phyloP scores from a whole-genome alignment of 768 basidiomycete species.

The Rhodotorula taiwanensis region DNA sequence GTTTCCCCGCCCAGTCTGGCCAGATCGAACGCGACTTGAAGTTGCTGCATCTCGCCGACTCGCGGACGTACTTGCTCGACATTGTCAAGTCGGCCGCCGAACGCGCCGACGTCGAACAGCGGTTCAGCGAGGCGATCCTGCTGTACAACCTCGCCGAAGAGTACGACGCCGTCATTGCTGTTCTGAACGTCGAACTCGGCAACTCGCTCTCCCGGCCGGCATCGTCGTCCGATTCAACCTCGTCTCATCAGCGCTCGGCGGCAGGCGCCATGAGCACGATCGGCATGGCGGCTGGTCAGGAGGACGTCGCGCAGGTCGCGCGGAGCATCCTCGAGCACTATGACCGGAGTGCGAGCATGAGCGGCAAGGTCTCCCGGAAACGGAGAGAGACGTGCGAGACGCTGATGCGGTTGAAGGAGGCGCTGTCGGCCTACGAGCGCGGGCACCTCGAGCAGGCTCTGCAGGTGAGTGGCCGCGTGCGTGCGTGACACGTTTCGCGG shows the following conservation, averaged over 20 bases:
- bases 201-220: constrained; percentile 56
- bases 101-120: constrained; percentile 73
- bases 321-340: constrained; percentile 64
- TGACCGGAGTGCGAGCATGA: constrained; percentile 55
- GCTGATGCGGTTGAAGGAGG: constrained; percentile 72
- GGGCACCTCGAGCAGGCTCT: constrained; percentile 70
- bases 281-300: constrained; percentile 23
- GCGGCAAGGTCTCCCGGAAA: constrained; percentile 62
- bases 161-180: constrained; percentile 75
- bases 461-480: constrained; percentile 54
- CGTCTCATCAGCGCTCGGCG: constrained; percentile 33
- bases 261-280: constrained; percentile 52
- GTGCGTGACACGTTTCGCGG: no score
- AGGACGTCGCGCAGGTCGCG: constrained; percentile 39
- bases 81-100: constrained; percentile 78
- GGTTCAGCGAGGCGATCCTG: constrained; percentile 81
- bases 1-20: constrained; percentile 56
- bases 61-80: constrained; percentile 64
- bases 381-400: constrained; percentile 53
- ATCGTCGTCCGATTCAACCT: constrained; percentile 48
- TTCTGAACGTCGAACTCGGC: constrained; percentile 79
- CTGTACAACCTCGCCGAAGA: constrained; percentile 91
- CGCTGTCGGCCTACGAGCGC: constrained; percentile 64
- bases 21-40: constrained; percentile 75
- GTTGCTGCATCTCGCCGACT: constrained; percentile 63